Evolutionary conservation across 306 rosid genomes (phyloP), one percentile per base, ranked within the genome.

Genomic region (Quercus aquifolioides): DNA sequence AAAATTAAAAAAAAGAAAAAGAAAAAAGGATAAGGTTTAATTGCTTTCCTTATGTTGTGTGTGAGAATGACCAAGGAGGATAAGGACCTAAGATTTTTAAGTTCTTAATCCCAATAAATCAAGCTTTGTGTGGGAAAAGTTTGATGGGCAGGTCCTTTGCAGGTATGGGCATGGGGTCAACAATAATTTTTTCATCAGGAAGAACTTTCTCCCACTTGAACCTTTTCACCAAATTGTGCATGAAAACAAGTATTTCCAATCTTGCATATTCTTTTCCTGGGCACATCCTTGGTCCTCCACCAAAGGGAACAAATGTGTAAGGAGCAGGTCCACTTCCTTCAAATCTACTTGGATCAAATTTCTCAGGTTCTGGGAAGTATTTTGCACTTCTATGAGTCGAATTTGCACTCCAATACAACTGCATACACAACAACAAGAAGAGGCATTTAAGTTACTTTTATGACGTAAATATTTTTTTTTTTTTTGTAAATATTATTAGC

Each of bases 201-300:
- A 90, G 77, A 6, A 91, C 0, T 13, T 86, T 93, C 75, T 88
- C 70, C 96, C 92, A 92, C 73, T 83, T 90, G 87, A 81, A 95
- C 69, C 96, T 81, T 84, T 70, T 90, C 58, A 95, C 96, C 35
- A 93, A 43, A 69, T 95, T 76, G 84, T 95, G 98, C 85, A 95
- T 92, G 92, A 93, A 95, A 58, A 95, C 93, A 0, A 95, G 79
- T 7, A 95, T 89, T 74, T 93, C 98, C 52, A 95, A 68, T 10
- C 97, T 83, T 4, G 99, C 99, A 43, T 93, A 93, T 88, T 93
- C 99, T 82, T 90, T 92, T 21, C 98, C 97, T 0, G 99, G 99
- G 84, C 99, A 95, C 98, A 91, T 92, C 62, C 99, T 86, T 2
- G 99, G 99, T 14, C 99, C 99, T 46, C 99, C 97, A 13, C 98